Base-by-base conservation (phyloP, 164 flowering plant genomes). In the Stephania yunnanensis region DNA sequence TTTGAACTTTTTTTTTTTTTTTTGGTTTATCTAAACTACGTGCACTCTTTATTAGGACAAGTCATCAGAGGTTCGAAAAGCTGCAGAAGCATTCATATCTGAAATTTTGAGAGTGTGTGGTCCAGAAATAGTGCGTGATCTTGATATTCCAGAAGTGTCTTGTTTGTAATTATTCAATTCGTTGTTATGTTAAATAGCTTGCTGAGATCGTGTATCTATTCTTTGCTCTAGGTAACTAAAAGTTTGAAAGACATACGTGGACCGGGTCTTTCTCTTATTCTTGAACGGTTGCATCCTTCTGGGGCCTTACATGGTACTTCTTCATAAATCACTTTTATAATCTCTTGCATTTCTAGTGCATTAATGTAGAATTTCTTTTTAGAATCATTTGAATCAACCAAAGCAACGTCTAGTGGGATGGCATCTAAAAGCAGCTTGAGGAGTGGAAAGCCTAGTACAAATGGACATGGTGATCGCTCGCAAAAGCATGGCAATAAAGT, bases 31-130 rank as follows among this genome's bases (percentile, higher is more conserved):
- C 64, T 52, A 8, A 10, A 17, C 17, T 58, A 36, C 45, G 11
- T 71, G 63, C 30, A 20, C 46, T 36, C 30, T 44, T 36, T 73
- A 29, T 50, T 79, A 96, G 99, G 99, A 96, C 78, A 96, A 96
- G 84, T 92, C 98, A 44, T 85, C 94, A 12, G 99, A 96, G 83
- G 97, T 96, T 77, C 92, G 99, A 25, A 96, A 96, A 84, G 95
- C 99, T 68, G 97, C 99, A n/a, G 99, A 96, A 84, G 82, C 87
- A 45, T 92, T 93, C 83, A 77, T 96, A 72, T 76, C 75, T 75
- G 99, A 94, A 83, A 85, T 96, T 69, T 44, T 96, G 77, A 90
- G 92, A 85, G 92, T 89, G 65, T 84, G 91, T 81, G 95, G 97
- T 48, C 95, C 79, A 48, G 99, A 96, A 79, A 74, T 80, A 63